Percentiles rank a stretch among this genome's conserved stretches.
These are phyloP conservation scores for Murraya koenigii DNA, from an alignment of 345 rosid species.

Conservation along the genomic window DNA sequence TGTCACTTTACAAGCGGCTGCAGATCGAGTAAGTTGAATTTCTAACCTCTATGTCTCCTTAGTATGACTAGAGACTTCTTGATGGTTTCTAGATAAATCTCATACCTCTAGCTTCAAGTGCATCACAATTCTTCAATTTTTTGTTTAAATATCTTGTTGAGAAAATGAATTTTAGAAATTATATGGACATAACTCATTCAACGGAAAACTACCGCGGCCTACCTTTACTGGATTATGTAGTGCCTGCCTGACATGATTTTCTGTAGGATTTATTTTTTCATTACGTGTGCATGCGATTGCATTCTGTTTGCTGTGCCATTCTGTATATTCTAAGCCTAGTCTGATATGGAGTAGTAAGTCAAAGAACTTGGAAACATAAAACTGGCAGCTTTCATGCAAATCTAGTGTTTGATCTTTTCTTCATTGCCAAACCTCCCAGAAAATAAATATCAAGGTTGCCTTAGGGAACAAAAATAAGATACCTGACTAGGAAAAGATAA, in stretches of 20 bases:
- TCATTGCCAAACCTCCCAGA: background rate
- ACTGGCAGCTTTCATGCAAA: background rate
- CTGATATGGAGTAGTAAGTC: background rate
- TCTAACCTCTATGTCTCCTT: slow-evolving; percentile 8
- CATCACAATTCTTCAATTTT: background rate
- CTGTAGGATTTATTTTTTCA: background rate
- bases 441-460: background rate
- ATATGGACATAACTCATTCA: background rate
- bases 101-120: background rate
- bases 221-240: background rate
- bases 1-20: slow-evolving; percentile 93
- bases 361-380: background rate
- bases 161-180: background rate
- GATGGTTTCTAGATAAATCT: background rate
- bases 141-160: background rate
- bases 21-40: slow-evolving; percentile 74
- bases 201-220: background rate
- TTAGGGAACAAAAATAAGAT: background rate
- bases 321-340: background rate
- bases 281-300: background rate
- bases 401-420: background rate
- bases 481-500: background rate
- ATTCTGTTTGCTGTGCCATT: background rate
- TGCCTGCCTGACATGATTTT: background rate
- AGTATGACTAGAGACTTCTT: background rate